Evolutionary conservation across 768 basidiomycete genomes (phyloP).

Genomic region (Wakefieldia striispora): DNA sequence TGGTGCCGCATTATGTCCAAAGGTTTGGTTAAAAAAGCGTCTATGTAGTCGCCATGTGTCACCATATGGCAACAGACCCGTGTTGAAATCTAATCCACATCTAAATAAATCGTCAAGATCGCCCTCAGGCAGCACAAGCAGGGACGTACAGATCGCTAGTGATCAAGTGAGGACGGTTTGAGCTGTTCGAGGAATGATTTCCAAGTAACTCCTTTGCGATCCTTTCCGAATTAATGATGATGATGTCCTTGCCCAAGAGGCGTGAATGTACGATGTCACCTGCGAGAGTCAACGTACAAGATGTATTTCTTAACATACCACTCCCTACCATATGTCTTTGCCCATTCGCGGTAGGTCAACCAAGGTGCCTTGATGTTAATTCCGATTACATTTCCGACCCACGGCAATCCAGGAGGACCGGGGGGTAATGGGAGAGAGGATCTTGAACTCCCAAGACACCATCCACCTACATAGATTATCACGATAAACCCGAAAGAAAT

Average conservation of each 20-base stretch:
- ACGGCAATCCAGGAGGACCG: constrained; percentile 1
- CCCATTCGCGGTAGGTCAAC: constrained; percentile 1
- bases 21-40: constrained; percentile 24
- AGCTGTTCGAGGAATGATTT: constrained; percentile 38
- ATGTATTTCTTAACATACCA: too few relatives aligned
- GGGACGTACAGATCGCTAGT: constrained; percentile 2
- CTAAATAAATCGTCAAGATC: not conserved
- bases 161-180: constrained; percentile 15
- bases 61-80: constrained; percentile 26
- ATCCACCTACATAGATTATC: not conserved
- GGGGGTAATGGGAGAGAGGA: not conserved
- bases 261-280: constrained; percentile 4
- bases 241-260: constrained; percentile 8
- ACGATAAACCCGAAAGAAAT: not conserved
- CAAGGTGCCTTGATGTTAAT: not conserved
- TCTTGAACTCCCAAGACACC: not conserved
- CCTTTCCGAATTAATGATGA: constrained; percentile 36
- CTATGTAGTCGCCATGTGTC: constrained; percentile 29
- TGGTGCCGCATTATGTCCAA: constrained; percentile 11
- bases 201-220: constrained; percentile 38
- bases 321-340: not conserved
- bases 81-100: constrained; percentile 12
- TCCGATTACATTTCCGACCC: not conserved
- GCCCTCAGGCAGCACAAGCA: not conserved
- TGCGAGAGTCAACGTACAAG: not conserved